Percentiles rank a stretch among this genome's conserved stretches.
These are phyloP conservation scores for Diaporthe destruens DNA, from an alignment of 2,329 filamentous ascomycete species.

Conservation along the genomic window DNA sequence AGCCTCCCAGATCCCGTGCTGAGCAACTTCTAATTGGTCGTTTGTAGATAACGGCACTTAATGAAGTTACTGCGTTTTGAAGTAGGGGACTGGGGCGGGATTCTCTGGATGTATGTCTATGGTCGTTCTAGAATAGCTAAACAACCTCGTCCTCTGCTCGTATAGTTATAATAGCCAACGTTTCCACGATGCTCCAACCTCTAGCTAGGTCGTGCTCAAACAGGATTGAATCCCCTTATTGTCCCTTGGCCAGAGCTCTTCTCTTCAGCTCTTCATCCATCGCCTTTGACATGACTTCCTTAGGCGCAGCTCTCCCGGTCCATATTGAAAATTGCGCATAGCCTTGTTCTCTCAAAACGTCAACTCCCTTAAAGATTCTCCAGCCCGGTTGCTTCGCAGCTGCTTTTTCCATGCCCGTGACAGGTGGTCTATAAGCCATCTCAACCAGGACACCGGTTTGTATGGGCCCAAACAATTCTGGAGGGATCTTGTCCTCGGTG, in stretches of 20 bases:
- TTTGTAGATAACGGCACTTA: too few species aligned
- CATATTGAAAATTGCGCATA: constrained; percentile 16
- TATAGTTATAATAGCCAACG: too few species aligned
- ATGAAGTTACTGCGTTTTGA: too few species aligned
- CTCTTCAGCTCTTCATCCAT: constrained; percentile 4
- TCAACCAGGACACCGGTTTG: neutral
- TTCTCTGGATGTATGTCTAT: too few species aligned
- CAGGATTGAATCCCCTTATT: too few species aligned
- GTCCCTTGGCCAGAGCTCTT: neutral
- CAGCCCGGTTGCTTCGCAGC: neutral
- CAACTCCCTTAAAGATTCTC: constrained; percentile 6
- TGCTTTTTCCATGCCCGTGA: constrained; percentile 18
- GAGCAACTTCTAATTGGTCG: too few species aligned
- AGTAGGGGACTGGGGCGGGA: too few species aligned
- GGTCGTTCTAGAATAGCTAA: too few species aligned
- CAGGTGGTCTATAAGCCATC: constrained; percentile 3
- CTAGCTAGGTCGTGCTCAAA: neutral
- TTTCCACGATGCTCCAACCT: neutral
- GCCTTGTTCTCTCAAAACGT: constrained; percentile 19
- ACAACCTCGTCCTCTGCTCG: neutral
- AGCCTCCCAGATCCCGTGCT: too few species aligned
- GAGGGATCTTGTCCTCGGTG: constrained; percentile 11
- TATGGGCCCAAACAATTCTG: neutral
- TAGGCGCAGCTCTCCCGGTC: constrained; percentile 12
- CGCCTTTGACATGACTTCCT: constrained; percentile 12